phyloP scores from a whole-genome alignment of 345 rosid genomes.

The Pseudoturritis turrita region DNA sequence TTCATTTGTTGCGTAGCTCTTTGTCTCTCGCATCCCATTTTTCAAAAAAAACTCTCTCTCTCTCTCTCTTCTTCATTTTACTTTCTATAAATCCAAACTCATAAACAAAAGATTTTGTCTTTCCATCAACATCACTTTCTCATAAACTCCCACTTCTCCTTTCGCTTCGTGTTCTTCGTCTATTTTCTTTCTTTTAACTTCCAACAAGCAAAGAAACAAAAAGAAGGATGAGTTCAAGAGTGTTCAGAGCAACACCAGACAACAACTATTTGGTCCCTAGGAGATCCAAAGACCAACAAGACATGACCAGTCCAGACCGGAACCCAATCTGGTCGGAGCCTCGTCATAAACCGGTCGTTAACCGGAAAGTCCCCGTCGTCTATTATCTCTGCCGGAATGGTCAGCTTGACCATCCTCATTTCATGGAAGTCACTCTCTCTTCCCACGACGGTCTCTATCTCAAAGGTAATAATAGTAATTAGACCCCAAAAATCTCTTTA shows the following conservation, averaged over 20 bases:
- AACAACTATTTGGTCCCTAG: conserved; percentile 36
- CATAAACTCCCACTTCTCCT: neutral
- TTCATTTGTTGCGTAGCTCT: conserved; percentile 25
- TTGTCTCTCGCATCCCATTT: conserved; percentile 26
- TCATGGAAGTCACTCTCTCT: conserved; percentile 84
- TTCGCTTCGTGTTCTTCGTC: conserved; percentile 10
- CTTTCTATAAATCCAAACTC: conserved; percentile 24
- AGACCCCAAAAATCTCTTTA: neutral
- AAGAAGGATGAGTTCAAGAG: conserved; percentile 49
- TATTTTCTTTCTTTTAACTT: neutral
- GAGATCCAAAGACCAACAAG: conserved; percentile 40
- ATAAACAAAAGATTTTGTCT: conserved; percentile 30
- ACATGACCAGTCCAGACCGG: conserved; percentile 69
- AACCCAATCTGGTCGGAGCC: conserved; percentile 55
- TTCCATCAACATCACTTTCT: conserved; percentile 18
- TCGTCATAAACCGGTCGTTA: conserved; percentile 32
- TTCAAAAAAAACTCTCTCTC: conserved; percentile 4
- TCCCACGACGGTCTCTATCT: conserved; percentile 75
- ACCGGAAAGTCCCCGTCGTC: conserved; percentile 66
- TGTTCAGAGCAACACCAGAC: conserved; percentile 32
- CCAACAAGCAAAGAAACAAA: conserved; percentile 15
- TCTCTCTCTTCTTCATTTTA: conserved; percentile 1
- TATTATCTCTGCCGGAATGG: conserved; percentile 86
- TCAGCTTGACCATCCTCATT: conserved; percentile 96
- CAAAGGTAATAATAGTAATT: conserved; percentile 40